Evolutionary conservation across 768 basidiomycete genomes (phyloP).

Genomic region (Kwoniella sp.): DNA sequence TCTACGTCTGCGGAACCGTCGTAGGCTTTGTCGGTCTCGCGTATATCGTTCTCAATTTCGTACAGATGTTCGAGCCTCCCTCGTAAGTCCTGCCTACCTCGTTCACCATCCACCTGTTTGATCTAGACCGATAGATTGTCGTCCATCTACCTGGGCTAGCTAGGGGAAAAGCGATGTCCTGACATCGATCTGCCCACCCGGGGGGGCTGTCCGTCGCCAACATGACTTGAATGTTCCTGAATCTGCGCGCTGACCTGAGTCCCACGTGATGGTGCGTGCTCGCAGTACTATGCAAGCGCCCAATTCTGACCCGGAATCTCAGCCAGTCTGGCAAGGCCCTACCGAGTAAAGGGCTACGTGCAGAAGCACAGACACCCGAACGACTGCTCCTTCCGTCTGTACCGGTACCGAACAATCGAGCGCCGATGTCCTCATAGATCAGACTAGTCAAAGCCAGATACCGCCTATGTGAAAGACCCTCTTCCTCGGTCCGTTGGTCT

Average conservation of each 20-base stretch:
- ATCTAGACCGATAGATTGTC: not conserved
- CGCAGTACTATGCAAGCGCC: slow-evolving; percentile 55
- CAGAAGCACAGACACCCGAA: no score
- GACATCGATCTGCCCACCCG: no score
- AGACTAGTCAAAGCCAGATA: no score
- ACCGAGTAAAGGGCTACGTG: slow-evolving; percentile 46
- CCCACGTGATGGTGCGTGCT: not conserved
- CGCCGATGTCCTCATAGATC: no score
- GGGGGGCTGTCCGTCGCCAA: no score
- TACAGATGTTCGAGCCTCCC: slow-evolving; percentile 53
- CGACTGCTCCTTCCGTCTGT: no score
- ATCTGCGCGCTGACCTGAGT: no score
- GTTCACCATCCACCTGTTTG: not conserved
- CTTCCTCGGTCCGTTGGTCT: no score
- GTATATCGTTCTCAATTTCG: slow-evolving; percentile 53
- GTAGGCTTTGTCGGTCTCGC: slow-evolving; percentile 51
- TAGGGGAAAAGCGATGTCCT: not conserved
- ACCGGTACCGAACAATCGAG: no score
- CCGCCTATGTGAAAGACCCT: no score
- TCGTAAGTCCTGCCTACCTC: slow-evolving; percentile 40
- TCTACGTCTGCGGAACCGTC: slow-evolving; percentile 53
- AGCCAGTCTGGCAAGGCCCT: slow-evolving; percentile 55
- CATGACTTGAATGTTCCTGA: no score
- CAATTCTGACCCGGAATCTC: slow-evolving; percentile 44
- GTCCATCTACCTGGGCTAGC: not conserved